Conservation (phyloP, 2,329 filamentous ascomycete species). For the Diaporthe sp. region DNA sequence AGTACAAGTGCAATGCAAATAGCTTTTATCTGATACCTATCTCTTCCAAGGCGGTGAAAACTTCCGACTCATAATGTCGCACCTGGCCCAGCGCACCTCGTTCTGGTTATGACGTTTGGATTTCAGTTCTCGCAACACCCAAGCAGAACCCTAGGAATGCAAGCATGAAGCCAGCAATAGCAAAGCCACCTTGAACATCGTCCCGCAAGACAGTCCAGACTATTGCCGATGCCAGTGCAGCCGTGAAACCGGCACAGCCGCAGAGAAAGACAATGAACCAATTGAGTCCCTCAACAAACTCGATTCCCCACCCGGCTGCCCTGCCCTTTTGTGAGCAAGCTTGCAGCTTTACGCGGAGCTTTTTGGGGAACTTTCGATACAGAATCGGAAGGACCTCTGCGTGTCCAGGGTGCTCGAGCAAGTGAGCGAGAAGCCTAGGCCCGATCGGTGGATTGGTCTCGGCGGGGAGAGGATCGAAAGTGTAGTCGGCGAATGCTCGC, state of each 20-base stretch:
- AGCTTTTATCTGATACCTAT: too few species aligned
- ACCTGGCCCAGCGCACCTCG: too few species aligned
- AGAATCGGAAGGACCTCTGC: slow-evolving; percentile 38
- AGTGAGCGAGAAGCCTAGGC: slow-evolving; percentile 40
- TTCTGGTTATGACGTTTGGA: slow-evolving; percentile 5
- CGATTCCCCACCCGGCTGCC: slow-evolving; percentile 42
- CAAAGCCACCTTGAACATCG: slow-evolving; percentile 43
- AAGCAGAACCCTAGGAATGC: slow-evolving; percentile 40
- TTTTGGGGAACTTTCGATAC: slow-evolving; percentile 41
- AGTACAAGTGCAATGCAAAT: too few species aligned
- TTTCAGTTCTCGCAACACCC: slow-evolving; percentile 28
- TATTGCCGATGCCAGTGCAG: slow-evolving; percentile 38
- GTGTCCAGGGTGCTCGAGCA: slow-evolving; percentile 41
- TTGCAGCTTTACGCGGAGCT: slow-evolving; percentile 39
- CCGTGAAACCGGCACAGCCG: slow-evolving; percentile 36
- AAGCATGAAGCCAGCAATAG: slow-evolving; percentile 42
- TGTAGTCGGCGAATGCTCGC: slow-evolving; percentile 35
- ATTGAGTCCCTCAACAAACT: slow-evolving; percentile 42
- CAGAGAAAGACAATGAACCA: slow-evolving; percentile 38
- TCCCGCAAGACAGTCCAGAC: slow-evolving; percentile 38
- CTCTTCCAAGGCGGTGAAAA: too few species aligned
- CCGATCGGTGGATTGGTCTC: slow-evolving; percentile 42
- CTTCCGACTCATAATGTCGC: too few species aligned
- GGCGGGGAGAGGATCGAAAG: slow-evolving; percentile 41
- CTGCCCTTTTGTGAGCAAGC: slow-evolving; percentile 39